Conservation (phyloP, 192 early-diverging fungal species). For the Pilaira anomala region DNA sequence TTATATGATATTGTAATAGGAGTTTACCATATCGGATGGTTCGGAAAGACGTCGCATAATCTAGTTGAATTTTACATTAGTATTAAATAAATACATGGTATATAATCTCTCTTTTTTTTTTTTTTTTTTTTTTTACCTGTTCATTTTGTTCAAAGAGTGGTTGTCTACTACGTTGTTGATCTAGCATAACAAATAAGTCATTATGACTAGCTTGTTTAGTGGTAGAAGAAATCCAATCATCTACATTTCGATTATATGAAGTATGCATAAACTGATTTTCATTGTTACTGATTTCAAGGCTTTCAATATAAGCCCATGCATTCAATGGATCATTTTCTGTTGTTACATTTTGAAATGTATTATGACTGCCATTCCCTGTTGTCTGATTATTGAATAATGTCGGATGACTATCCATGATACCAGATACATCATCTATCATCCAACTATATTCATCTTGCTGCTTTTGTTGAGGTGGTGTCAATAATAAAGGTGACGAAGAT, state of each 20-base stretch:
- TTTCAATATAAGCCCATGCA: constrained; percentile 17
- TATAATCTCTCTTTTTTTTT: too few species aligned
- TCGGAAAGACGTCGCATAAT: constrained; percentile 7
- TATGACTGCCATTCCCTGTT: neutral
- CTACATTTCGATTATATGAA: constrained; percentile 10
- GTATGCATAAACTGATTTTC: neutral
- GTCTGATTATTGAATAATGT: neutral
- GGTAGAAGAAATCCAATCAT: constrained; percentile 8
- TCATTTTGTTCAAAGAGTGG: too few species aligned
- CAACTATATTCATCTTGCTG: neutral
- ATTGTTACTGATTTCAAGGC: constrained; percentile 9
- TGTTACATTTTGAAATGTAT: neutral
- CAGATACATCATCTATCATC: constrained; percentile 8
- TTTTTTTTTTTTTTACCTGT: too few species aligned
- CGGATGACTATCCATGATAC: neutral
- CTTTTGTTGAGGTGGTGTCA: too few species aligned
- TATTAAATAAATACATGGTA: too few species aligned
- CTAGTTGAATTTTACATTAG: neutral
- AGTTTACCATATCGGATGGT: neutral
- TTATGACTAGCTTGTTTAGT: neutral
- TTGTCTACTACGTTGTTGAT: too few species aligned
- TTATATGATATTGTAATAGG: too few species aligned
- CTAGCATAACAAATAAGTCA: too few species aligned
- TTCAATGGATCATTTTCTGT: constrained; percentile 5
- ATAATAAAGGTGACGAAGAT: neutral